phyloP scores from a whole-genome alignment of 139 green algal species.

The Chlorella ohadii region DNA sequence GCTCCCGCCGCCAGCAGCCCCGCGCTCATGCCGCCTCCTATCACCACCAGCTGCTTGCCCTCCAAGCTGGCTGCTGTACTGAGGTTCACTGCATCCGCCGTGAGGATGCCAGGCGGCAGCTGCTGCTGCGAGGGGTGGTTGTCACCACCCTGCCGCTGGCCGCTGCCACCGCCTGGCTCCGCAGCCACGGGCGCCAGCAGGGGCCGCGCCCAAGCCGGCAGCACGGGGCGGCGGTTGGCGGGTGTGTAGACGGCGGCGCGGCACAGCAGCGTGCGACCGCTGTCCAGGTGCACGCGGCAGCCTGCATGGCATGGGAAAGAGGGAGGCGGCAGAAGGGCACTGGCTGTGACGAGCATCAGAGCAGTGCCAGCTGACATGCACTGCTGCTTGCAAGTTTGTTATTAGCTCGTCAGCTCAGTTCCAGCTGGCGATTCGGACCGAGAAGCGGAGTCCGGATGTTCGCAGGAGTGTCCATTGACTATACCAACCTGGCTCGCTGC shows the following conservation, averaged over 20 bases:
- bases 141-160: background rate
- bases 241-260: conserved; percentile 14
- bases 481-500: background rate
- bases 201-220: conserved; percentile 8
- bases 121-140: background rate
- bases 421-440: too few species aligned
- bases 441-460: too few species aligned
- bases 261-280: background rate
- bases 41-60: conserved; percentile 26
- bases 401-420: too few species aligned
- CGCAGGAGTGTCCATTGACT: too few species aligned
- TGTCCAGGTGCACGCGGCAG: conserved; percentile 15
- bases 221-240: background rate
- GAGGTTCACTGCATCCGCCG: conserved; percentile 9
- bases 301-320: background rate
- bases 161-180: background rate
- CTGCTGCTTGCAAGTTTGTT: too few species aligned
- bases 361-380: too few species aligned
- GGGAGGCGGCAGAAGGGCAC: background rate
- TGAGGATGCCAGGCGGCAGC: conserved; percentile 14
- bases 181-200: background rate
- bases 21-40: conserved; percentile 46
- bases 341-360: background rate
- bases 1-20: conserved; percentile 33
- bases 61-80: background rate